Evolutionary conservation across 331 rosid genomes (phyloP), one percentile per base, ranked within the genome.

Genomic region (Quercus lobata): DNA sequence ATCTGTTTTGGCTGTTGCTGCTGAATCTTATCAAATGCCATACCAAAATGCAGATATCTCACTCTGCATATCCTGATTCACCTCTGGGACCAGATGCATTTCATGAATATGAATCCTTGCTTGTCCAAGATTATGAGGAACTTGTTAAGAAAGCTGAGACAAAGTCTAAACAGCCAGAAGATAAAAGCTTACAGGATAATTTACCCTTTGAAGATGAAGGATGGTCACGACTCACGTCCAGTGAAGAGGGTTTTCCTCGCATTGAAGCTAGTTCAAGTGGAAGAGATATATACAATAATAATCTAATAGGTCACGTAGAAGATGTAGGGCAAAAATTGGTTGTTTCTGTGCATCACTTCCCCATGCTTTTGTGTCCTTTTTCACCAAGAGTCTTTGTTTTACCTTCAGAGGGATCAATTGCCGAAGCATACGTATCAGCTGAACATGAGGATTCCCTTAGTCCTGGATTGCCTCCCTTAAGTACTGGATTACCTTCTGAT

Each of bases 71-170:
- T 88, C 94, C 97, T 69, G 97, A 92, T 86, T 94, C 96, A 66
- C 98, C 97, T 77, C 84, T 94, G 85, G 97, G 98, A 77, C 92
- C 98, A 68, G 97, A 92, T 89, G 98, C 97, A 73, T 94, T 84
- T 87, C 89, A 73, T 86, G 97, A 94, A 84, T 94, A 94, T 65
- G 97, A 92, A 84, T 90, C 97, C 74, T 91, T 94, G 77, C 91
- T 94, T 68, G 79, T 90, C 85, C 98, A 94, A 91, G 98, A 94
- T 87, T 94, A 90, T 61, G 95, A 94, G 82, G 97, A 94, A 73
- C 88, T 91, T 70, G 85, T 84, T 74, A 94, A 87, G 86, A 91
- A 89, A 76, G 76, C 81, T 53, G 83, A 72, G 75, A 72, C 86
- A 74, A 81, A 76, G 73, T 77, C 82, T 68, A 56, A 72, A 66